These are phyloP conservation scores for Trebouxiophyceae sp. DNA, from an alignment of 163 green algal genomes.

Conservation along the genomic window DNA sequence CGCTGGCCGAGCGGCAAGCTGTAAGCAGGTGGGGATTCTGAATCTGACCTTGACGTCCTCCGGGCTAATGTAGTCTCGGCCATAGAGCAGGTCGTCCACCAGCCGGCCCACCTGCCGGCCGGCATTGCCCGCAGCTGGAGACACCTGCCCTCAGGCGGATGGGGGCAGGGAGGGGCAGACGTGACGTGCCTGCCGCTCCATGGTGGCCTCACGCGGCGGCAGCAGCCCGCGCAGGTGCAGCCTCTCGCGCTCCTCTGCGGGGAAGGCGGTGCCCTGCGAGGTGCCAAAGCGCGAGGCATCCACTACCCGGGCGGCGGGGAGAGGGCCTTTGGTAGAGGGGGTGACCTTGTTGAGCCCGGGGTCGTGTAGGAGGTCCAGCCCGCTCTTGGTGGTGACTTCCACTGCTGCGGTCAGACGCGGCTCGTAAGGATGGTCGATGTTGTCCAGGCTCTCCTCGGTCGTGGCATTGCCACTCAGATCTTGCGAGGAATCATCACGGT, in stretches of 20 bases:
- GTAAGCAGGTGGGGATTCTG: too few relatives aligned
- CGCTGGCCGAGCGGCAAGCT: too few relatives aligned
- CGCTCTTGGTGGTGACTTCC: background rate
- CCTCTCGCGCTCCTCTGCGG: conserved; percentile 71
- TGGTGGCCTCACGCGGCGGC: conserved; percentile 52
- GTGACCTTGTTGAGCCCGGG: background rate
- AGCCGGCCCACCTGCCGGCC: conserved; percentile 62
- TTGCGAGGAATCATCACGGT: too few relatives aligned
- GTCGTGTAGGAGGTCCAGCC: background rate
- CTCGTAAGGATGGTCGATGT: too few relatives aligned
- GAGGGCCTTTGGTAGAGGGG: too few relatives aligned
- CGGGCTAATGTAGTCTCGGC: conserved; percentile 39
- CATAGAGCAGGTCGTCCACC: conserved; percentile 66
- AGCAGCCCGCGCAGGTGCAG: conserved; percentile 83
- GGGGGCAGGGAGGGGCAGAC: too few relatives aligned
- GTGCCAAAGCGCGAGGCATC: background rate
- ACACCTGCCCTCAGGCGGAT: conserved; percentile 88
- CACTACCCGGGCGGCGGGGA: too few relatives aligned
- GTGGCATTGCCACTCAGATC: too few relatives aligned
- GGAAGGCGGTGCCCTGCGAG: conserved; percentile 75
- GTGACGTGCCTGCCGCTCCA: conserved; percentile 84
- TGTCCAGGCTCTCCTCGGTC: too few relatives aligned
- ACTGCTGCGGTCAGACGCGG: background rate
- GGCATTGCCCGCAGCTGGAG: conserved; percentile 55
- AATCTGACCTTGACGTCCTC: conserved; percentile 40